These are phyloP conservation scores for Naganishia randhawae DNA, from an alignment of 768 basidiomycete genomes.

Conservation along the genomic window DNA sequence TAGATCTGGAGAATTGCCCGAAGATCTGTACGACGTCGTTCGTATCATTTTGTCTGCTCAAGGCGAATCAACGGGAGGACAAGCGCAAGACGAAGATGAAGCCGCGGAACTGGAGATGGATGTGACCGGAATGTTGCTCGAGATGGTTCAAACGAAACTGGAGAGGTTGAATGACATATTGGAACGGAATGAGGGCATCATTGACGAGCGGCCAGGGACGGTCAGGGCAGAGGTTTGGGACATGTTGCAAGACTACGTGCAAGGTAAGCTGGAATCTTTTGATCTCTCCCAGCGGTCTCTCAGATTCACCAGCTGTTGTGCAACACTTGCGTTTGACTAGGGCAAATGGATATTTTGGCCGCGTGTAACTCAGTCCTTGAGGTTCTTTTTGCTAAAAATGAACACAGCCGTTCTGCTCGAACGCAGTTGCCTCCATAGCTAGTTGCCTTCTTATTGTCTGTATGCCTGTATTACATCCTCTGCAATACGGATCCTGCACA, in stretches of 20 bases:
- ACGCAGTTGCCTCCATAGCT: no score
- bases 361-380: conserved; percentile 37
- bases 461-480: no score
- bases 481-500: no score
- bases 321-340: no score
- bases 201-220: neutral
- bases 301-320: no score
- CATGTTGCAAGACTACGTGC: conserved; percentile 69
- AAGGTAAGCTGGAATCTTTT: conserved; percentile 54
- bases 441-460: no score
- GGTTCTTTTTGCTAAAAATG: no score
- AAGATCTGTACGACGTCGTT: conserved; percentile 46
- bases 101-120: conserved; percentile 63
- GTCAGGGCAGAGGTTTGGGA: conserved; percentile 53
- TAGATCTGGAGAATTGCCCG: conserved; percentile 41
- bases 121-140: conserved; percentile 62
- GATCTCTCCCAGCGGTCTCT: neutral
- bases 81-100: conserved; percentile 39
- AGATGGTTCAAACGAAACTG: conserved; percentile 59
- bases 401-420: no score
- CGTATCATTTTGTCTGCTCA: conserved; percentile 45
- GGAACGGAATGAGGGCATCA: conserved; percentile 8
- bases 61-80: conserved; percentile 39
- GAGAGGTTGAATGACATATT: conserved; percentile 33
- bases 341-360: conserved; percentile 41